Evolutionary conservation across 2,329 filamentous ascomycete species (phyloP).

Genomic region (Fusarium ramigenum): DNA sequence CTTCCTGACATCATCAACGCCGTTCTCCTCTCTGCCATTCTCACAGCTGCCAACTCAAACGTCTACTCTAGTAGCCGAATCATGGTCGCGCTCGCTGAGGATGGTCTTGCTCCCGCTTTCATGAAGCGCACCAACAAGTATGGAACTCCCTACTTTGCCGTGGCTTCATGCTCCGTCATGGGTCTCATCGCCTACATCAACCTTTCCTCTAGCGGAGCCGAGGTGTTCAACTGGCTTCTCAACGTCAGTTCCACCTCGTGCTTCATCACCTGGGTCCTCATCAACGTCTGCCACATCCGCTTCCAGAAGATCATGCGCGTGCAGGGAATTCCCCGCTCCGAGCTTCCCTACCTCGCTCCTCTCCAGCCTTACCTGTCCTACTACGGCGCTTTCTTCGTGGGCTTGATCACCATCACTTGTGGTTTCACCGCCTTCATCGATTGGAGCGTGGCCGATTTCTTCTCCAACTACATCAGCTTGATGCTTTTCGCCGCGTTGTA

Average conservation of each 20-base stretch:
- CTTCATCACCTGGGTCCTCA: constrained; percentile 76
- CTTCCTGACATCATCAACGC: constrained; percentile 80
- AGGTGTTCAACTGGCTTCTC: constrained; percentile 77
- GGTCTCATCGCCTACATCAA: constrained; percentile 75
- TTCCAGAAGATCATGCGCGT: constrained; percentile 69
- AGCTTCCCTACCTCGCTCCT: constrained; percentile 69
- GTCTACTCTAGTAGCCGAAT: constrained; percentile 78
- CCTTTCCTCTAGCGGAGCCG: constrained; percentile 63
- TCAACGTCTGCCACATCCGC: constrained; percentile 69
- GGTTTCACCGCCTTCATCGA: constrained; percentile 75
- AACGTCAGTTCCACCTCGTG: constrained; percentile 76
- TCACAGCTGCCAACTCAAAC: constrained; percentile 81
- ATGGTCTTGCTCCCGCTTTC: constrained; percentile 69
- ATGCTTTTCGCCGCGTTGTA: constrained; percentile 70
- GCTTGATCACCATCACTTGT: constrained; percentile 72
- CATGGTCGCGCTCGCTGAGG: constrained; percentile 71
- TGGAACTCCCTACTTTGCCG: constrained; percentile 71
- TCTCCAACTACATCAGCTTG: constrained; percentile 71
- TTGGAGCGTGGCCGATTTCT: constrained; percentile 70
- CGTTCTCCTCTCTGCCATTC: constrained; percentile 79
- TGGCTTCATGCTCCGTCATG: constrained; percentile 63
- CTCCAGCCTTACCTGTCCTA: constrained; percentile 71
- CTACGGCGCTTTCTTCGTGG: constrained; percentile 73
- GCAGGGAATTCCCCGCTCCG: constrained; percentile 65
- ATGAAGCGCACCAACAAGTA: constrained; percentile 67